Conservation (phyloP, 2,329 filamentous ascomycete species). For the Nannizziopsis barbatae region DNA sequence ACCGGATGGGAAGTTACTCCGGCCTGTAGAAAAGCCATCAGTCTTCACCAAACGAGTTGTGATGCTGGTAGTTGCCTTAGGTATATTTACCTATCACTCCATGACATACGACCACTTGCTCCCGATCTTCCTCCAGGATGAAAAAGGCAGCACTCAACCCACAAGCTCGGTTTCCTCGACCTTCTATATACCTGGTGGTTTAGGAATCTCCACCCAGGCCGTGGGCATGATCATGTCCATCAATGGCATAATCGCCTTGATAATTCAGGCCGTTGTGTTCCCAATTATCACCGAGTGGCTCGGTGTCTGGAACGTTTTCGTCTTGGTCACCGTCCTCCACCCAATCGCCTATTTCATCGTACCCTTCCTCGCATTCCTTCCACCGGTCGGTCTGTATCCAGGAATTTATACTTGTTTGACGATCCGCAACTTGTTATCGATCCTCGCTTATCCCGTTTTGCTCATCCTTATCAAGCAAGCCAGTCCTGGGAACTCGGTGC, state of each 20-base stretch:
- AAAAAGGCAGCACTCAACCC: constrained; percentile 26
- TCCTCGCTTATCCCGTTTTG: constrained; percentile 56
- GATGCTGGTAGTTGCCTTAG: constrained; percentile 67
- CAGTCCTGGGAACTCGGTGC: constrained; percentile 48
- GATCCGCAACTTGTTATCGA: constrained; percentile 56
- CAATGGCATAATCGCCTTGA: constrained; percentile 59
- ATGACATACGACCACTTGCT: constrained; percentile 91
- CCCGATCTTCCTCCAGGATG: constrained; percentile 84
- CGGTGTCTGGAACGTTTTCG: constrained; percentile 57
- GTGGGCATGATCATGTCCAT: constrained; percentile 58
- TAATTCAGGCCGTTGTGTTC: constrained; percentile 62
- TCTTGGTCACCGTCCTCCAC: constrained; percentile 54
- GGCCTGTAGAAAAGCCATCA: constrained; percentile 31
- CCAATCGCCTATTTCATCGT: constrained; percentile 58
- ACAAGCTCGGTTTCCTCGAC: constrained; percentile 28
- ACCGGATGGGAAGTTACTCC: constrained; percentile 20
- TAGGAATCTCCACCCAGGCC: constrained; percentile 54
- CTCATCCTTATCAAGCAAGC: constrained; percentile 65
- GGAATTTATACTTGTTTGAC: constrained; percentile 56
- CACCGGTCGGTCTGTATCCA: constrained; percentile 42
- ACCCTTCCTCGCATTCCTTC: constrained; percentile 54
- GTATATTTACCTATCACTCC: constrained; percentile 86
- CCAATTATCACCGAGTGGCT: constrained; percentile 52
- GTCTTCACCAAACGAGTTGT: constrained; percentile 55
- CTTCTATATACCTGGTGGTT: constrained; percentile 52